phyloP scores from a whole-genome alignment of 805 yeast genomes.

The Nakazawaea ambrosiae region DNA sequence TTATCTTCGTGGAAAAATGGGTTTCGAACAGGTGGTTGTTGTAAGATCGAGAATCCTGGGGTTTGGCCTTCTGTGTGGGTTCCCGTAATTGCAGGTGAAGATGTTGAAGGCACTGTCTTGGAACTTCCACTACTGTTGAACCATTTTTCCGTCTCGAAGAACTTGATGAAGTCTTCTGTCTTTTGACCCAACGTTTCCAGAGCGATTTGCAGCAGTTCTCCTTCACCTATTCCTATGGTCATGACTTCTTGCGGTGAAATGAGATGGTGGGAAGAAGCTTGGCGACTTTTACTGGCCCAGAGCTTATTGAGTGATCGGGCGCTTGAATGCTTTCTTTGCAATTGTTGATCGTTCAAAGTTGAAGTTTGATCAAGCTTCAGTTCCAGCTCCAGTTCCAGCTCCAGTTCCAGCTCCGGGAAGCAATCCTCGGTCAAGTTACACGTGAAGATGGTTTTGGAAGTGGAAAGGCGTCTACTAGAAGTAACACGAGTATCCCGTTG shows the following conservation, averaged over 20 bases:
- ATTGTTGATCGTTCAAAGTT: no score
- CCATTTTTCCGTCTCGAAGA: constrained; percentile 2
- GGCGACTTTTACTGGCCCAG: no score
- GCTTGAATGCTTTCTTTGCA: no score
- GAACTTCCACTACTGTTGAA: constrained; percentile 5
- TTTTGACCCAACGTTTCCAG: background rate
- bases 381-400: no score
- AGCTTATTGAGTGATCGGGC: no score
- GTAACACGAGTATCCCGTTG: no score
- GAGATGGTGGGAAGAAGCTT: no score
- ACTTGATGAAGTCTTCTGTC: background rate
- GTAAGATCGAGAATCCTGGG: background rate
- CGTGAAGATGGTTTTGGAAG: no score
- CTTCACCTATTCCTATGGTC: constrained; percentile 5
- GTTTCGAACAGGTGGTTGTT: background rate
- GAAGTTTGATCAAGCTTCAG: no score
- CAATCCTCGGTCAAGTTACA: no score
- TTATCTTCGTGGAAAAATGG: constrained; percentile 6
- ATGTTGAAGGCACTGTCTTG: background rate
- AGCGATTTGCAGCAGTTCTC: constrained; percentile 2
- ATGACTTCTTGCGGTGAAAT: background rate
- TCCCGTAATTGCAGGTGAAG: background rate
- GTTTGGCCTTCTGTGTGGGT: background rate
- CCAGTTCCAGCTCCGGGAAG: no score
- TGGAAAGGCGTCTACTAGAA: no score